Percentiles rank a stretch among this genome's conserved stretches.
phyloP scores from a whole-genome alignment of 2,329 filamentous ascomycete species.

The Tothia fuscella region DNA sequence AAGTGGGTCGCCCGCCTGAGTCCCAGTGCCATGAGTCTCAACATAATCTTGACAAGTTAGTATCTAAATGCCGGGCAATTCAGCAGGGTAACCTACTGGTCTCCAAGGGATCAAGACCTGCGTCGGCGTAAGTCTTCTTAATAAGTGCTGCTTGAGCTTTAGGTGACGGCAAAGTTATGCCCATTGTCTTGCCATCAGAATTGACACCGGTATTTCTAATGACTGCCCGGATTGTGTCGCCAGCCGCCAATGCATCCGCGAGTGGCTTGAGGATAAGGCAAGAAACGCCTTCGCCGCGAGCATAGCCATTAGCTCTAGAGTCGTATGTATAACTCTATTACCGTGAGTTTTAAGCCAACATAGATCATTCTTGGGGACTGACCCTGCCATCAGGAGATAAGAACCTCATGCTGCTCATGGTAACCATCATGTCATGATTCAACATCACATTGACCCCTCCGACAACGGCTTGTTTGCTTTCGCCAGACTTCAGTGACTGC shows the following conservation, averaged over 20 bases:
- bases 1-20: constrained; percentile 16
- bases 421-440: constrained; percentile 19
- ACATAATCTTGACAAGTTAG: constrained; percentile 16
- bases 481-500: constrained; percentile 17
- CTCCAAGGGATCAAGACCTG: constrained; percentile 20
- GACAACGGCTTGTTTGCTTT: constrained; percentile 22
- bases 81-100: constrained; percentile 16
- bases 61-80: constrained; percentile 22
- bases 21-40: constrained; percentile 19
- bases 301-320: constrained; percentile 23
- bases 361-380: background rate
- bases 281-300: constrained; percentile 24
- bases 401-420: constrained; percentile 25
- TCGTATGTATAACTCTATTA: constrained; percentile 22
- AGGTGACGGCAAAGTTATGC: constrained; percentile 16
- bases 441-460: constrained; percentile 28
- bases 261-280: constrained; percentile 23
- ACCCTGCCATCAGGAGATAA: constrained; percentile 22
- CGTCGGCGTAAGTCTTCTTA: constrained; percentile 23
- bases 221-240: constrained; percentile 23
- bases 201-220: constrained; percentile 21
- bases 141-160: constrained; percentile 27
- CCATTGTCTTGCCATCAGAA: constrained; percentile 18
- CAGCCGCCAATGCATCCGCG: constrained; percentile 20
- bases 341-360: constrained; percentile 1